These are phyloP conservation scores for Ambrosiella beaveri DNA, from an alignment of 2,329 filamentous ascomycete species.

Conservation along the genomic window DNA sequence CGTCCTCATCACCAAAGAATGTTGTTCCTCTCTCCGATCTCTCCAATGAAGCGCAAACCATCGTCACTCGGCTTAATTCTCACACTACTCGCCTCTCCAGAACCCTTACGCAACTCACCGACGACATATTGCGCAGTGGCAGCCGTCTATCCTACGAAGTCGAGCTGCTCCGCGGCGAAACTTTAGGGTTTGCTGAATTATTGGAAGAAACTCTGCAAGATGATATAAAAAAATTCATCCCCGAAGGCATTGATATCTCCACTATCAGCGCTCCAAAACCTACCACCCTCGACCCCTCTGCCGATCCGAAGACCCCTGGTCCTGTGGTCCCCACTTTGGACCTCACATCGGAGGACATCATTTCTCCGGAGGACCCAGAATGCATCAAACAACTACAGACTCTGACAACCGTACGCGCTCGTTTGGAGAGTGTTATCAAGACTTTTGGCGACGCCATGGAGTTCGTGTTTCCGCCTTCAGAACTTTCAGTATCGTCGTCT, in stretches of 20 bases:
- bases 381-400: constrained; percentile 69
- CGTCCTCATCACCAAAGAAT: background rate
- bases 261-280: constrained; percentile 15
- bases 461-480: constrained; percentile 79
- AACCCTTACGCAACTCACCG: constrained; percentile 73
- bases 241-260: constrained; percentile 25
- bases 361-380: constrained; percentile 31
- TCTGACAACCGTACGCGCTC: constrained; percentile 60
- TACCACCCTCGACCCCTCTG: background rate
- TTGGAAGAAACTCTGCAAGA: constrained; percentile 54
- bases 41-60: constrained; percentile 61
- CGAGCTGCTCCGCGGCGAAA: constrained; percentile 79
- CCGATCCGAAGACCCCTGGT: too few relatives aligned
- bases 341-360: constrained; percentile 3
- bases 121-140: constrained; percentile 83
- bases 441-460: constrained; percentile 92
- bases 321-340: background rate
- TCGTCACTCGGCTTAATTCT: constrained; percentile 76
- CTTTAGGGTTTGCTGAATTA: constrained; percentile 60
- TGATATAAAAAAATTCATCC: constrained; percentile 58
- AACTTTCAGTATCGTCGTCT: constrained; percentile 65
- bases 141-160: constrained; percentile 86
- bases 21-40: constrained; percentile 52
- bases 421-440: constrained; percentile 79
- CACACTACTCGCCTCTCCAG: constrained; percentile 71